Base-by-base conservation (phyloP, 2,329 filamentous ascomycete genomes). In the Myriosclerotinia scirpicola region DNA sequence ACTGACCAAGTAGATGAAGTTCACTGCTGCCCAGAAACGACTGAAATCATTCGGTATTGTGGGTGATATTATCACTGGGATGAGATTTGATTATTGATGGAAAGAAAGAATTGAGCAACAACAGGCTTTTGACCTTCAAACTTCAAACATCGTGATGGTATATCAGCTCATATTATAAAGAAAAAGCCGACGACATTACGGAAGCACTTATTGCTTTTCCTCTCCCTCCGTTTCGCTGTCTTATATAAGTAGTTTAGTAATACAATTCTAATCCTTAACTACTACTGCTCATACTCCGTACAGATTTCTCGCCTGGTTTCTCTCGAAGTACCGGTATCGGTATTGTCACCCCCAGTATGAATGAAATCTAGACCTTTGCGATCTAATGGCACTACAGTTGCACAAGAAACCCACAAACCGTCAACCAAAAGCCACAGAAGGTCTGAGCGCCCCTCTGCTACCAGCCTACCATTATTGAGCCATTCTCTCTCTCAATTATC, bases 371-470 rank as follows among this genome's bases (percentile, higher is more conserved):
- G 55, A 44, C 55, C 55, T 58, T 20, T 14, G 8, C 15, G 22
- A 44, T 44, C 55, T 20, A 44, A 58, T 58, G 54, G 54, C 54
- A 58, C 17, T 17, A 58, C 54, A 58, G 17, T 58, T 58, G 22
- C 38, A 44, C 54, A 58, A n/a, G 20, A 58, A 26, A 26, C 26
- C 26, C 26, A 34, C 30, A 34, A 34, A 34, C 30, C 30, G 30
- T 34, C 30, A 34, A 34, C 30, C 6, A 34, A 26, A 60, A 60
- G 56, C 44, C 56, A 50, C 56, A 48, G 34, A 5, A 15, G 56
- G 56, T 50, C 56, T 38, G 44, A 60, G 56, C 56, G 56, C 20
- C 34, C 30, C 48, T 48, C 56, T 59, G 26, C 56, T 59, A 44
- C 56, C 40, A 34, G 34, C n/a, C 15, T 46, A 46, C 22, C 30